These are phyloP conservation scores for Barnettozyma sucrosica DNA, from an alignment of 805 yeast genomes.

Conservation along the genomic window DNA sequence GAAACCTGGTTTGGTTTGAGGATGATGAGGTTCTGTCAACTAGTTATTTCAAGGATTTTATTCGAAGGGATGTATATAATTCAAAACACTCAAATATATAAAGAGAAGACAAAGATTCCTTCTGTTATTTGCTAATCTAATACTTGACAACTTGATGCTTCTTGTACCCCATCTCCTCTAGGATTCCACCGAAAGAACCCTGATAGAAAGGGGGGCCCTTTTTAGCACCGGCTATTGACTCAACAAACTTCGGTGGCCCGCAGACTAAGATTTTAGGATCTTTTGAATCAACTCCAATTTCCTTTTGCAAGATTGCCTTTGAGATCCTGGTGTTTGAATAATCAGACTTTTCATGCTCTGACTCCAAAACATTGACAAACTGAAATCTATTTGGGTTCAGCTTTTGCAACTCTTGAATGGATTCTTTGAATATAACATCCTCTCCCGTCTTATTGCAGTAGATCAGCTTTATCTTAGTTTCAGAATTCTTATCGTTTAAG, in stretches of 20 bases:
- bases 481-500: background rate
- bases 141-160: background rate
- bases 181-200: background rate
- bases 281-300: background rate
- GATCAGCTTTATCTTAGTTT: background rate
- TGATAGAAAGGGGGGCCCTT: conserved; percentile 1
- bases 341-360: background rate
- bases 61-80: background rate
- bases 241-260: conserved; percentile 1
- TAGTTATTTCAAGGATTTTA: background rate
- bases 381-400: background rate
- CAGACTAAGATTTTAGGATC: background rate
- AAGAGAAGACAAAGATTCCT: background rate
- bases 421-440: background rate
- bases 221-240: background rate
- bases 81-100: background rate
- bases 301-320: background rate
- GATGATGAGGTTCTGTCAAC: background rate
- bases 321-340: background rate
- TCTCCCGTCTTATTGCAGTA: background rate
- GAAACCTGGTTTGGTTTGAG: background rate
- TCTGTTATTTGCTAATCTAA: background rate
- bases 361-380: background rate
- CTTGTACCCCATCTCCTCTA: background rate
- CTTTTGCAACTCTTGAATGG: background rate